Conservation (phyloP, 805 yeast genomes). For the Dipodascus albidus region DNA sequence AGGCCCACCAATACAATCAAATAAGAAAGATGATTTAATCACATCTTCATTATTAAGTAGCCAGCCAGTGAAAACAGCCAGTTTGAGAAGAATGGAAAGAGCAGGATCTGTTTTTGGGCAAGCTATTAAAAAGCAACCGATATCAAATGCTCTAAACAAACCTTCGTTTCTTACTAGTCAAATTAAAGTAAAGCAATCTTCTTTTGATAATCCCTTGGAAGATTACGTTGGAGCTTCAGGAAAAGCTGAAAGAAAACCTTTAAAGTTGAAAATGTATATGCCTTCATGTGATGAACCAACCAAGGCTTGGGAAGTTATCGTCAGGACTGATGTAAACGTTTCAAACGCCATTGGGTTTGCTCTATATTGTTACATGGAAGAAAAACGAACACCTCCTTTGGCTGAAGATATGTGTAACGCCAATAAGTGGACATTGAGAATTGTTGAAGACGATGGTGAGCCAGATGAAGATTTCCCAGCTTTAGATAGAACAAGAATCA, state of each 20-base stretch:
- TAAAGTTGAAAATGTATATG: conserved; percentile 25
- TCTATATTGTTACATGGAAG: conserved; percentile 26
- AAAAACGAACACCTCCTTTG: conserved; percentile 18
- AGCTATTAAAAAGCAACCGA: background rate
- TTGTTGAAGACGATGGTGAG: conserved; percentile 89
- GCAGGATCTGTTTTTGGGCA: conserved; percentile 1
- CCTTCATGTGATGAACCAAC: conserved; percentile 22
- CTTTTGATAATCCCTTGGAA: conserved; percentile 25
- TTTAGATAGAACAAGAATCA: conserved; percentile 52
- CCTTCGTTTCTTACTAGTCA: conserved; percentile 17
- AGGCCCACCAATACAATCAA: background rate
- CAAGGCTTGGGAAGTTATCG: conserved; percentile 23
- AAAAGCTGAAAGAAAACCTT: conserved; percentile 22
- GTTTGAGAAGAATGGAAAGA: background rate
- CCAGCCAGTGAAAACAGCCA: background rate
- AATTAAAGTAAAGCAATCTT: conserved; percentile 21
- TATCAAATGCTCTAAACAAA: background rate
- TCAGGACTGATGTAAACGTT: conserved; percentile 32
- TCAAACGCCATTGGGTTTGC: conserved; percentile 47
- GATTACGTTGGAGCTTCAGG: conserved; percentile 27
- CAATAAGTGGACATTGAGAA: conserved; percentile 61
- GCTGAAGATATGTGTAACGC: conserved; percentile 34
- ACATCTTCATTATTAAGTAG: background rate
- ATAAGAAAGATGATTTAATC: background rate
- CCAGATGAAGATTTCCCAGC: conserved; percentile 88